Evolutionary conservation across 352 stramenopile genomes (phyloP).

Genomic region (Bremia lactucae): DNA sequence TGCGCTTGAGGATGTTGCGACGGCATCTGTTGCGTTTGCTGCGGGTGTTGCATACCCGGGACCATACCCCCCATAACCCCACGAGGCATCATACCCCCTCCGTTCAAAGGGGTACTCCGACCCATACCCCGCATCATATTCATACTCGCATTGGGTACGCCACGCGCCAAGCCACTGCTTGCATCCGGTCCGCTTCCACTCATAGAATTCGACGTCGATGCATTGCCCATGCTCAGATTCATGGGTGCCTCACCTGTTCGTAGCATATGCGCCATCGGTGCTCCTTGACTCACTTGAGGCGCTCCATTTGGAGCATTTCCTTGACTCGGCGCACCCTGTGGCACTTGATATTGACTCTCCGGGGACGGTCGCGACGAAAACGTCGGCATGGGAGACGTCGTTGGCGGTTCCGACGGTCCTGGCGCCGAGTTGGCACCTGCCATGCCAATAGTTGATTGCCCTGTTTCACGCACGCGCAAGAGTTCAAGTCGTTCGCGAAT

Average conservation of each 20-base stretch:
- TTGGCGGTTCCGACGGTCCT: constrained; percentile 68
- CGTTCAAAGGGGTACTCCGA: constrained; percentile 43
- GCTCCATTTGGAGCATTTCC: constrained; percentile 22
- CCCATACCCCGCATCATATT: constrained; percentile 63
- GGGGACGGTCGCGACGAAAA: constrained; percentile 59
- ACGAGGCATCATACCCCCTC: constrained; percentile 50
- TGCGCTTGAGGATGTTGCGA: constrained; percentile 50
- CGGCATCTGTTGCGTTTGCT: constrained; percentile 41
- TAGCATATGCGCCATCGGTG: constrained; percentile 44
- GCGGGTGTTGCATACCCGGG: constrained; percentile 55
- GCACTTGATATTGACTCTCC: constrained; percentile 48
- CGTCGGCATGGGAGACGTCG: constrained; percentile 79
- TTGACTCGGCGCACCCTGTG: constrained; percentile 21
- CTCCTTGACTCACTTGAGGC: constrained; percentile 21
- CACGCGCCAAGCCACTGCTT: constrained; percentile 35
- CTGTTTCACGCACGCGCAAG: constrained; percentile 63
- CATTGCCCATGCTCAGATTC: constrained; percentile 41
- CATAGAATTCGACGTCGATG: constrained; percentile 26
- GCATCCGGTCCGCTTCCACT: constrained; percentile 31
- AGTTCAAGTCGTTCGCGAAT: constrained; percentile 75
- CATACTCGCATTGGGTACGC: constrained; percentile 41
- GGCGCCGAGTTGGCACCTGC: constrained; percentile 68
- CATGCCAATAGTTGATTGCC: constrained; percentile 77
- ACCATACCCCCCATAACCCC: constrained; percentile 57
- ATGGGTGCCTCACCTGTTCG: constrained; percentile 34